Evolutionary conservation across 1,284 basidiomycete genomes (phyloP).

Genomic region (Austroboletus novae-zelandiae): DNA sequence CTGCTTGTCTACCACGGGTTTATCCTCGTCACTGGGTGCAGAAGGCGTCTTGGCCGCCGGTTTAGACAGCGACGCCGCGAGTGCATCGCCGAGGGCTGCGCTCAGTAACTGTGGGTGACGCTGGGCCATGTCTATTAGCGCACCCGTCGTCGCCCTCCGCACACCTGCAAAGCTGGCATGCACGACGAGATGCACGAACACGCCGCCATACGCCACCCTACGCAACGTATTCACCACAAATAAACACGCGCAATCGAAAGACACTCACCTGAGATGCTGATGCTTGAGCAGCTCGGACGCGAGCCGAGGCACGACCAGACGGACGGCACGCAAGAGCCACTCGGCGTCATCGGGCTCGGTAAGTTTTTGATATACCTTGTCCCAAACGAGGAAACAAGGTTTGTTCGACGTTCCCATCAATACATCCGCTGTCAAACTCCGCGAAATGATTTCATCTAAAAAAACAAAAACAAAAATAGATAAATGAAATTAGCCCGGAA

Average conservation of each 20-base stretch:
- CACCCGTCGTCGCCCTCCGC: slow-evolving; percentile 46
- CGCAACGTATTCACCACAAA: not conserved
- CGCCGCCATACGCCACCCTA: slow-evolving; percentile 62
- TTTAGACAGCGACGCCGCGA: slow-evolving; percentile 44
- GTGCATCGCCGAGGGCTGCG: slow-evolving; percentile 53
- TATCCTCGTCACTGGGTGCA: slow-evolving; percentile 28
- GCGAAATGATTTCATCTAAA: slow-evolving; percentile 32
- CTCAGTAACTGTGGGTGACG: slow-evolving; percentile 48
- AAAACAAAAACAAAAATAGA: not conserved
- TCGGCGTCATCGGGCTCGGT: slow-evolving; percentile 62
- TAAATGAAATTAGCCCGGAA: not conserved
- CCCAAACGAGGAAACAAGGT: slow-evolving; percentile 84
- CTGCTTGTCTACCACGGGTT: slow-evolving; percentile 43
- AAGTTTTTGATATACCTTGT: slow-evolving; percentile 81
- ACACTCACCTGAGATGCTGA: slow-evolving; percentile 52
- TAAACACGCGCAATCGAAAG: too few species aligned
- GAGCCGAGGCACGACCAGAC: slow-evolving; percentile 51
- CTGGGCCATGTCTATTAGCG: slow-evolving; percentile 40
- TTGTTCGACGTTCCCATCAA: slow-evolving; percentile 53
- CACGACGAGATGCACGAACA: slow-evolving; percentile 67
- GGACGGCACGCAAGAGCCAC: slow-evolving; percentile 76
- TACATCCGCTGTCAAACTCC: slow-evolving; percentile 44
- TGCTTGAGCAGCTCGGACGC: slow-evolving; percentile 54
- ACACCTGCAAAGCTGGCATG: slow-evolving; percentile 54
- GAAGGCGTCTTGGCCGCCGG: not conserved